phyloP scores from a whole-genome alignment of 2,329 filamentous ascomycete species.

The Pseudogymnoascus sp. region DNA sequence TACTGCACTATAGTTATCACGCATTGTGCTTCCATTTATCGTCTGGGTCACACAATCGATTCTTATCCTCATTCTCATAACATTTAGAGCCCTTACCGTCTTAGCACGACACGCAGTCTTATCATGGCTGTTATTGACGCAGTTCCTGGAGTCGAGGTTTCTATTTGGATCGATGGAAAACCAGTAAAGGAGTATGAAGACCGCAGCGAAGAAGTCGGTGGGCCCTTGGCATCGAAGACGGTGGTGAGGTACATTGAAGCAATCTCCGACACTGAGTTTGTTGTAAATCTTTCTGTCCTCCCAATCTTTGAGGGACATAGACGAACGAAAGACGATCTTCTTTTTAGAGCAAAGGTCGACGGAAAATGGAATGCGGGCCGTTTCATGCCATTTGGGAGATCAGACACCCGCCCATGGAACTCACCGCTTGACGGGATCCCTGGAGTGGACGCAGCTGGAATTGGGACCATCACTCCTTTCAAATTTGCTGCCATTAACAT shows the following conservation, averaged over 20 bases:
- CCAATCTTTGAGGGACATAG: neutral
- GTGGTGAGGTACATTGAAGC: neutral
- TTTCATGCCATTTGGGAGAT: neutral
- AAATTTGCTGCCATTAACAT: constrained; percentile 17
- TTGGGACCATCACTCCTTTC: constrained; percentile 15
- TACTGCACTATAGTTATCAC: neutral
- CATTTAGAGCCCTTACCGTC: neutral
- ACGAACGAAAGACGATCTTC: neutral
- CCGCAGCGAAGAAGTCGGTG: neutral
- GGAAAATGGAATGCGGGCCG: neutral
- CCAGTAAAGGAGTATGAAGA: constrained; percentile 17
- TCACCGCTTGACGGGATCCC: constrained; percentile 10
- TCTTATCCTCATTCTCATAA: neutral
- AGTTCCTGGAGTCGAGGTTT: constrained; percentile 21
- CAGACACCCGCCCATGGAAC: neutral
- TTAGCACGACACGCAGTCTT: neutral
- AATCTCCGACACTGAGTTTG: neutral
- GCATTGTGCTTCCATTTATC: neutral
- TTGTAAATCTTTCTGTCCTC: neutral
- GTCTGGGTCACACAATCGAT: neutral
- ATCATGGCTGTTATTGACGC: constrained; percentile 22
- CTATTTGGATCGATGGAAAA: constrained; percentile 18
- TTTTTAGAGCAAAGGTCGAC: neutral
- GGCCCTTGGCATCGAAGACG: neutral
- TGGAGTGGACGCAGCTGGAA: neutral